A percentile compares a stretch with the other conserved stretches of the same genome.
These are phyloP conservation scores for Amesomyces nigricolor DNA, from an alignment of 2,329 filamentous ascomycete genomes.

Conservation along the genomic window DNA sequence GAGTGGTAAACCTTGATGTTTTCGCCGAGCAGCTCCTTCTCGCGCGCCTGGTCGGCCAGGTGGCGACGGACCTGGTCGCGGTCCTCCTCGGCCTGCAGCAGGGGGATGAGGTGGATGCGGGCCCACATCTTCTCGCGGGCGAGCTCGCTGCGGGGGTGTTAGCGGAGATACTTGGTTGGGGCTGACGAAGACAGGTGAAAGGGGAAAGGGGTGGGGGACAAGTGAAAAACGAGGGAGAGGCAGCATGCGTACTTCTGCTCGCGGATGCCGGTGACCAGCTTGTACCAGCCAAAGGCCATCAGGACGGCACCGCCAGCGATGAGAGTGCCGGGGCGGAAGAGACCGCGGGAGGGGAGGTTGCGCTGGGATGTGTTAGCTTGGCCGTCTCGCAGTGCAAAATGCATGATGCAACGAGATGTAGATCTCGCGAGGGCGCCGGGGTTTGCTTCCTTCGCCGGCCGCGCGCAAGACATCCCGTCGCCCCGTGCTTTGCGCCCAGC, in stretches of 20 bases:
- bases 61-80: constrained; percentile 86
- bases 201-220: neutral
- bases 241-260: constrained; percentile 73
- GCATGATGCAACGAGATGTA: no score
- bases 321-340: constrained; percentile 74
- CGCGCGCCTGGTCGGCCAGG: constrained; percentile 78
- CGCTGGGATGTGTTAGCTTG: constrained; percentile 49
- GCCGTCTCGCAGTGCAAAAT: neutral
- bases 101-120: constrained; percentile 86
- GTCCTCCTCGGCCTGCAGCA: constrained; percentile 95
- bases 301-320: constrained; percentile 70
- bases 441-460: no score
- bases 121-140: constrained; percentile 98
- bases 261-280: constrained; percentile 71
- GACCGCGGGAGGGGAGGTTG: constrained; percentile 81
- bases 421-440: no score
- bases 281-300: constrained; percentile 89
- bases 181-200: neutral
- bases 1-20: constrained; percentile 82
- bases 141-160: constrained; percentile 62
- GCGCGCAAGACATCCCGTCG: no score
- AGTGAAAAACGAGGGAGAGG: neutral
- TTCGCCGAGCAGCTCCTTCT: constrained; percentile 83
- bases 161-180: neutral
- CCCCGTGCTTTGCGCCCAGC: no score